Base-by-base conservation (phyloP, 768 basidiomycete species). In the Lactarius hatsudake region DNA sequence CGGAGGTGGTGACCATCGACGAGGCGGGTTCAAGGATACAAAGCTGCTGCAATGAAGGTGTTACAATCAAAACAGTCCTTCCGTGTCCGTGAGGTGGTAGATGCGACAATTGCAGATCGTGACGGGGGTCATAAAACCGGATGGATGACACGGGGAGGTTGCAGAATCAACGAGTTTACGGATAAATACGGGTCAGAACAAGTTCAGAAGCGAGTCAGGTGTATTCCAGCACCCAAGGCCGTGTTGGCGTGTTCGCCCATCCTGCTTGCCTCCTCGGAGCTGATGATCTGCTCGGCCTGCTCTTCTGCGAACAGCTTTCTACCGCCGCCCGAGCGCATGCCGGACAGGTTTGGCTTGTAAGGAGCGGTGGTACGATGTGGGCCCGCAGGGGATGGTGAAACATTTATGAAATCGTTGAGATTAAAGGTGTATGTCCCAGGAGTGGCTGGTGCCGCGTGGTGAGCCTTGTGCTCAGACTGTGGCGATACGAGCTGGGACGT, bases 51-150 rank as follows among this genome's bases (percentile, higher is more conserved):
- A 43, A 32, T 34, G 58, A 55, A 43, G 36, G 55, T 69, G 26
- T 67, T 69, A 69, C 69, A 70, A 68, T 62, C 67, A 68, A 68
- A 61, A 64, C 51, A 59, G 67, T 69, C 61, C 59, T 63, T 69
- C 64, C 69, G 48, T 69, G 66, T 71, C 67, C 69, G 64, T 71
- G 69, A 60, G 17, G 53, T 71, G 69, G 67, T 71, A 71, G 63
- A 71, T 71, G 64, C 62, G 69, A 71, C 69, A 71, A 71, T 69
- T 71, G 69, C 69, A 71, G 69, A 71, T 69, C 63, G 67, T 69
- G 57, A 68, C 62, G 36, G 10, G 58, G 65, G 58, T 67, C 69
- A 63, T 67, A 59, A 69, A 67, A 53, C 65, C 56, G 61, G 61
- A 38, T 38, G 36, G 38, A 67, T 58, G 65, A 67, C 66, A 59